A percentile compares a stretch with the other conserved stretches of the same genome.
These are phyloP conservation scores for Edaphochlamys debaryana DNA, from an alignment of 139 green algal genomes.

Conservation along the genomic window DNA sequence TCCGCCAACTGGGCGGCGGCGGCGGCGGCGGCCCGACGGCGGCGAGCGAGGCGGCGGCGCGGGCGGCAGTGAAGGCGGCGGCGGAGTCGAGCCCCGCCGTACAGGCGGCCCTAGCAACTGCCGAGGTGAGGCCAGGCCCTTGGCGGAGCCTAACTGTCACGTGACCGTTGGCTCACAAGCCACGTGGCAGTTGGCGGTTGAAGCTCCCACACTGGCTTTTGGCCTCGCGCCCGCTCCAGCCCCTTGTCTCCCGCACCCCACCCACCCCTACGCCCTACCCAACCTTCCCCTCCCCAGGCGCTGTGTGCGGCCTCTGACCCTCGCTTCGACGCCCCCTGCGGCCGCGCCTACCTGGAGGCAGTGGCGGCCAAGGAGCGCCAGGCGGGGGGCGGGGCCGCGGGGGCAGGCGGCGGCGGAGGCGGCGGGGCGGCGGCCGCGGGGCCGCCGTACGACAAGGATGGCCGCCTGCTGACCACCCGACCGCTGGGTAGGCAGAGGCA, in stretches of 20 bases:
- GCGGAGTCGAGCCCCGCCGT: background rate
- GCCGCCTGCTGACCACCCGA: background rate
- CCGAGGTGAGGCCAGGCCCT: background rate
- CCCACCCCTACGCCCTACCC: too few species aligned
- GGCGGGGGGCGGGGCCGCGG: background rate
- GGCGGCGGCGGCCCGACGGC: too few species aligned
- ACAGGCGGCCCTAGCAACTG: background rate
- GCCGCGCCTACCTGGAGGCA: conserved; percentile 8
- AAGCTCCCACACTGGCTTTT: too few species aligned
- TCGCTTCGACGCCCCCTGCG: background rate
- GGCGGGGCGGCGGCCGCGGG: background rate
- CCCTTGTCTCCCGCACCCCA: too few species aligned
- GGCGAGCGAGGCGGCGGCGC: background rate
- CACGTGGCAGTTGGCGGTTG: too few species aligned
- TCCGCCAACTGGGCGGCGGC: background rate
- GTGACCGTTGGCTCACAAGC: too few species aligned
- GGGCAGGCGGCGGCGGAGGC: background rate
- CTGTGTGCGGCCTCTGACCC: background rate
- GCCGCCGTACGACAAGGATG: background rate
- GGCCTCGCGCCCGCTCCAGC: too few species aligned
- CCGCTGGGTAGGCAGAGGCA: background rate
- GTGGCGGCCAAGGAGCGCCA: background rate
- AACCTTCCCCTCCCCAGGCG: too few species aligned
- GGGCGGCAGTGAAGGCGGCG: background rate
- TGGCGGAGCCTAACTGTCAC: too few species aligned